Conservation (phyloP, 1,284 basidiomycete species). For the Rhodotorula sp. region DNA sequence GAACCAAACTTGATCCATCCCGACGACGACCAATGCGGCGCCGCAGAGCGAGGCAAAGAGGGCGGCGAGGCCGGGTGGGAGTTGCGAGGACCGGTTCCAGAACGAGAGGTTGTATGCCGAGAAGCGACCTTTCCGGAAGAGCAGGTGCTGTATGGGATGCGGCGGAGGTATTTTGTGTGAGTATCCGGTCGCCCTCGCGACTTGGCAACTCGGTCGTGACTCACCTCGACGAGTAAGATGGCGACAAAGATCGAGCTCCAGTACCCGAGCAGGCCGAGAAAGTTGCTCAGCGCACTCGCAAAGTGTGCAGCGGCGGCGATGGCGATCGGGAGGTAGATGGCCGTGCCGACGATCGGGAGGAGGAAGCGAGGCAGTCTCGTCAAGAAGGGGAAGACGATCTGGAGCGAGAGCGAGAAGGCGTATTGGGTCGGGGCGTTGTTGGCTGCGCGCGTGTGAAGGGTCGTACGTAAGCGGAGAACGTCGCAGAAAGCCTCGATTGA, state of each 20-base stretch:
- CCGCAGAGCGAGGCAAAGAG: conserved; percentile 42
- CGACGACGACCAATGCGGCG: conserved; percentile 46
- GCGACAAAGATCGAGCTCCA: conserved; percentile 27
- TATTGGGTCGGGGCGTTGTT: conserved; percentile 83
- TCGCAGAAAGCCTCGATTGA: not conserved
- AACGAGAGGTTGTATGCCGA: conserved; percentile 43
- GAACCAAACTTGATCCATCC: conserved; percentile 47
- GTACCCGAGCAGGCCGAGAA: conserved; percentile 45
- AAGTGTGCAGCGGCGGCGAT: conserved; percentile 44
- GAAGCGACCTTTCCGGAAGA: conserved; percentile 44
- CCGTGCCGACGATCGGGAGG: conserved; percentile 76
- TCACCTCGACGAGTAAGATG: conserved; percentile 32
- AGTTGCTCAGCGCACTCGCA: conserved; percentile 48
- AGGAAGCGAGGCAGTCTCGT: conserved; percentile 74
- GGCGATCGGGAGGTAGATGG: conserved; percentile 58
- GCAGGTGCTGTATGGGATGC: conserved; percentile 44
- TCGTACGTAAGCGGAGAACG: not conserved
- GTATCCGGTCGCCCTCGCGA: not conserved
- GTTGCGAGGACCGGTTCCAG: conserved; percentile 47
- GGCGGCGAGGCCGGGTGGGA: conserved; percentile 49
- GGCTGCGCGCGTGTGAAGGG: conserved; percentile 50
- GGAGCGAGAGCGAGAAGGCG: conserved; percentile 75
- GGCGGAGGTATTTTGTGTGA: not conserved
- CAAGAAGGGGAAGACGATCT: conserved; percentile 66
- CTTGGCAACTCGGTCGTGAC: not conserved